Evolutionary conservation across 495 filamentous ascomycete genomes (phyloP).

Genomic region (Polyplosphaeria fusca): DNA sequence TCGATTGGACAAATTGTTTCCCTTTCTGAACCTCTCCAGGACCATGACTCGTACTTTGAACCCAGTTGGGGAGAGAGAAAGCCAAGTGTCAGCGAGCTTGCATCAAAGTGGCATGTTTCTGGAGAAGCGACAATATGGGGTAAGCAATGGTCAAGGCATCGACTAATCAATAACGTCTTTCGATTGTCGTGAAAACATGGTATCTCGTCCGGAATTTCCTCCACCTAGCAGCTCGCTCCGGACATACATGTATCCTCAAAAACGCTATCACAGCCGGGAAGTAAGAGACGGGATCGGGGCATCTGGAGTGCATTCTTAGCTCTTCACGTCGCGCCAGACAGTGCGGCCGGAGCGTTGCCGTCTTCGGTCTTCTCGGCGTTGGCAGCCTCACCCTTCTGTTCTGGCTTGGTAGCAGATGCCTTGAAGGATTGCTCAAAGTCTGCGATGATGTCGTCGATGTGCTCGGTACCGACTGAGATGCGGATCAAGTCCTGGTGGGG

Average conservation of each 20-base stretch:
- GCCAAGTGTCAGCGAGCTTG: too few relatives aligned
- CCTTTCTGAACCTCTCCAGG: too few relatives aligned
- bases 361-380: slow-evolving; percentile 42
- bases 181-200: background rate
- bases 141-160: too few relatives aligned
- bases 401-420: slow-evolving; percentile 45
- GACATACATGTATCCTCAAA: too few relatives aligned
- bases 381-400: slow-evolving; percentile 42
- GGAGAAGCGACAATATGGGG: too few relatives aligned
- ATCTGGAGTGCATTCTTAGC: slow-evolving; percentile 1
- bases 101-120: too few relatives aligned
- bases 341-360: slow-evolving; percentile 37
- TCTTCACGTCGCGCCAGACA: slow-evolving; percentile 27
- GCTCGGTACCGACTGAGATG: slow-evolving; percentile 94
- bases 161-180: too few relatives aligned
- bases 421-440: slow-evolving; percentile 93
- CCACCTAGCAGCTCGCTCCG: too few relatives aligned
- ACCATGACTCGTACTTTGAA: too few relatives aligned
- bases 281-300: background rate
- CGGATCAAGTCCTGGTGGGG: slow-evolving; percentile 72
- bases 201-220: background rate
- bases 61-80: too few relatives aligned
- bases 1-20: too few relatives aligned
- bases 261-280: background rate
- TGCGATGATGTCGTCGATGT: slow-evolving; percentile 96